phyloP scores from a whole-genome alignment of 345 rosid species.

The Aquilaria sinensis region DNA sequence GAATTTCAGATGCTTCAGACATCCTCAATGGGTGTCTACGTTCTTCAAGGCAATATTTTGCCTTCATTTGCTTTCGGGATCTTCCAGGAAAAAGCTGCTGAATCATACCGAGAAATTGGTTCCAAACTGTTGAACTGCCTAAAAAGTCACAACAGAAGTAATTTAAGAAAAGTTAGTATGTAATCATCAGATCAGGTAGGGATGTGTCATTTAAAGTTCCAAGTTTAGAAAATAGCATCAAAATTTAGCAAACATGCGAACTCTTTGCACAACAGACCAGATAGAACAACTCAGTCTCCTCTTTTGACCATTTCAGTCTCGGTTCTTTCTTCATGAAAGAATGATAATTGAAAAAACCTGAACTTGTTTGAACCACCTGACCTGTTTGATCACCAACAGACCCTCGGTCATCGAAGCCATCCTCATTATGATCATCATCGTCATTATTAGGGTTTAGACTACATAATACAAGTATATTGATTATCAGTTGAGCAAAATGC shows the following conservation, averaged over 20 bases:
- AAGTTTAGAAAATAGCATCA: too few relatives aligned
- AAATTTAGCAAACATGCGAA: too few relatives aligned
- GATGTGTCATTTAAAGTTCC: too few relatives aligned
- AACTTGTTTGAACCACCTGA: constrained; percentile 15
- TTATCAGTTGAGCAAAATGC: too few relatives aligned
- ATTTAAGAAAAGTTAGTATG: too few relatives aligned
- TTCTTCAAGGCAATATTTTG: constrained; percentile 76
- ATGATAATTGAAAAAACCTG: constrained; percentile 47
- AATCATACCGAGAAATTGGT: constrained; percentile 59
- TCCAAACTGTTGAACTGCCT: constrained; percentile 79
- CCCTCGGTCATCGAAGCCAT: constrained; percentile 19
- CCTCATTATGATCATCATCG: constrained; percentile 33
- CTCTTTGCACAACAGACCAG: constrained; percentile 31
- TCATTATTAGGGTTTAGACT: constrained; percentile 23
- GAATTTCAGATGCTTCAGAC: constrained; percentile 49
- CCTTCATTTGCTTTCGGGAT: constrained; percentile 67
- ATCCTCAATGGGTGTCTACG: constrained; percentile 54
- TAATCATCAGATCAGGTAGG: too few relatives aligned
- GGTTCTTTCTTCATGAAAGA: constrained; percentile 63
- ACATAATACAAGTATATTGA: constrained; percentile 24
- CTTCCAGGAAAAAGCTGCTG: constrained; percentile 63
- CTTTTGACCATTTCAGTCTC: constrained; percentile 67
- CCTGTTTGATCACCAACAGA: constrained; percentile 16
- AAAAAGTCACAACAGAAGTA: constrained; percentile 1
- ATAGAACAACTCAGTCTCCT: constrained; percentile 75